Evolutionary conservation across 768 basidiomycete species (phyloP), one percentile per base, ranked within the genome.

Genomic region (Phlebiopsis flavidoalba): DNA sequence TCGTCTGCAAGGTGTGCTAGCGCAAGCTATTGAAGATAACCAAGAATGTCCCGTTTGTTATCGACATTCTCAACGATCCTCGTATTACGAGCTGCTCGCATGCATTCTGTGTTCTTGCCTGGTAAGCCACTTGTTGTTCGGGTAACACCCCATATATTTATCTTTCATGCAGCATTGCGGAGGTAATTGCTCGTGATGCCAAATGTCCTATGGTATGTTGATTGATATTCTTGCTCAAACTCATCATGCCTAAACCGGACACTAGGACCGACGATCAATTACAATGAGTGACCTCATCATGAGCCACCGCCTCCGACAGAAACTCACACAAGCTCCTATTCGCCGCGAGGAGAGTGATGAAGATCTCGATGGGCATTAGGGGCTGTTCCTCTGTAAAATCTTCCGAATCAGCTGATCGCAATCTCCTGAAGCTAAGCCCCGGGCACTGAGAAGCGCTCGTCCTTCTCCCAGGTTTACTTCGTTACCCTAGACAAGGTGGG

Each of bases 11-110:
- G 71, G 66, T 22, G 63, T 80, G 4, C 79, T 93, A 48, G 77
- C 80, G 11, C 82, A 86, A 67, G 83, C 83, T 0, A 84, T 92
- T 40, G 91, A 93, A 67, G 90, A 93, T 64, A 86, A 77, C 56
- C 88, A 92, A 74, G 91, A 93, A 70, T 93, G 91, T 68, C 89
- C 91, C 0, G 78, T 92, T 55, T 92, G 90, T 66, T 87, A n/a
- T 91, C 61, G 72, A 73, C 59, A 71, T 83, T 19, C 64, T 88
- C 8, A 77, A 73, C 15, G 84, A 91, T 33, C 83, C 89, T 2
- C 78, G 88, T 50, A 91, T 93, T 60, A 91, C 91, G 0, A 75
- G 76, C 51, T 93, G 91, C 68, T 71, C 83, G 3, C 91, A 93
- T 67, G 74, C 78, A 62, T 93, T 88, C 70, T 93, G 91, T n/a